Evolutionary conservation across 305 asterid species (phyloP).

Genomic region (Fraxinus albicans): DNA sequence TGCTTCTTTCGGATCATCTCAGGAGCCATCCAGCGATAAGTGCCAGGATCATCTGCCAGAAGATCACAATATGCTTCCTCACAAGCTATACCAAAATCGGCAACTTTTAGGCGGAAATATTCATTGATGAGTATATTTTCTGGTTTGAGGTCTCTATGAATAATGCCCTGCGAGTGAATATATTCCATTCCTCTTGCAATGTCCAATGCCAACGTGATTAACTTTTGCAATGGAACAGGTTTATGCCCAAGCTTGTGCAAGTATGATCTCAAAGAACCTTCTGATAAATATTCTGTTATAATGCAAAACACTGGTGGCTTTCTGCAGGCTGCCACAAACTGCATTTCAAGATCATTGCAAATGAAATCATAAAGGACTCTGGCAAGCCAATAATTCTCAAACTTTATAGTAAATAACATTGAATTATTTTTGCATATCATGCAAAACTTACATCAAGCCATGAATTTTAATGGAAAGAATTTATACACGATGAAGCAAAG

Average conservation of each 20-base stretch:
- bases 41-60: slow-evolving; percentile 72
- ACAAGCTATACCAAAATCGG: slow-evolving; percentile 88
- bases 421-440: background rate
- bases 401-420: background rate
- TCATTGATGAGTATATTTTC: slow-evolving; percentile 67
- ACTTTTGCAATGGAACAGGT: slow-evolving; percentile 52
- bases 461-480: background rate
- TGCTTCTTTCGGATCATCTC: slow-evolving; percentile 84
- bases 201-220: slow-evolving; percentile 69
- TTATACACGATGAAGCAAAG: background rate
- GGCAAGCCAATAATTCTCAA: background rate
- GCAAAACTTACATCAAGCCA: background rate
- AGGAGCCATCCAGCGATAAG: slow-evolving; percentile 99
- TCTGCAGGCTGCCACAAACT: slow-evolving; percentile 55
- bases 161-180: slow-evolving; percentile 69
- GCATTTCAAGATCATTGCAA: slow-evolving; percentile 15
- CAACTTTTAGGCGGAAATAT: slow-evolving; percentile 65
- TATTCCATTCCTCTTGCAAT: slow-evolving; percentile 79
- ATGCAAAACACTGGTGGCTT: slow-evolving; percentile 53
- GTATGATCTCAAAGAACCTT: slow-evolving; percentile 53
- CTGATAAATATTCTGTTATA: slow-evolving; percentile 51
- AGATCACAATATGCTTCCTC: slow-evolving; percentile 70
- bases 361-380: background rate
- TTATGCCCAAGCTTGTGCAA: slow-evolving; percentile 59
- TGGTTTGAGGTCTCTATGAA: slow-evolving; percentile 82